A percentile compares a stretch with the other conserved stretches of the same genome.
These are phyloP conservation scores for Saccharum hybrid DNA, from an alignment of 202 grass and related monocot species.

Conservation along the genomic window DNA sequence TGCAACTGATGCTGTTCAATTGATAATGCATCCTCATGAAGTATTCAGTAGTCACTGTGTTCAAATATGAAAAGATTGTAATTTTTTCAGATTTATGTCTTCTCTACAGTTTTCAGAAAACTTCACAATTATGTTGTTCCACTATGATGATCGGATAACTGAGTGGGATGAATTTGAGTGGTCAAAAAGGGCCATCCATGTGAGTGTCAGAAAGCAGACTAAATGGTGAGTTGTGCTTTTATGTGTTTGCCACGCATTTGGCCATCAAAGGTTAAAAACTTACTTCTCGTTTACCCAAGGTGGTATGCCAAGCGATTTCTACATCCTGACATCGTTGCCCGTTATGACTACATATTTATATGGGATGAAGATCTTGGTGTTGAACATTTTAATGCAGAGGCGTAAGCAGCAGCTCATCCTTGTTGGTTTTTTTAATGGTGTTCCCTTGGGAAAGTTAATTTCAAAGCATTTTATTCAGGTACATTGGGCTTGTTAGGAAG, in stretches of 20 bases:
- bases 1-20: constrained; percentile 13
- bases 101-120: constrained; percentile 86
- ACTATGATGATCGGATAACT: constrained; percentile 83
- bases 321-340: constrained; percentile 83
- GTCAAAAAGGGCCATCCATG: constrained; percentile 86
- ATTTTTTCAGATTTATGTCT: constrained; percentile 30
- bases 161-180: constrained; percentile 98
- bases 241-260: background rate
- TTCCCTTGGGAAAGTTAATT: constrained; percentile 30
- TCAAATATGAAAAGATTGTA: background rate
- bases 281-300: constrained; percentile 55
- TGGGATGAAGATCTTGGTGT: constrained; percentile 98
- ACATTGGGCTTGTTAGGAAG: constrained; percentile 84
- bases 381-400: constrained; percentile 94
- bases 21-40: constrained; percentile 22
- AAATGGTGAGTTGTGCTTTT: constrained; percentile 70
- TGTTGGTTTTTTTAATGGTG: constrained; percentile 20
- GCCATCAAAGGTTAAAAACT: background rate
- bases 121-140: constrained; percentile 93
- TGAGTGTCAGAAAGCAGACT: constrained; percentile 80
- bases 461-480: constrained; percentile 49
- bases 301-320: constrained; percentile 98
- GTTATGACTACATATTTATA: constrained; percentile 95
- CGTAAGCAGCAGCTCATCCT: constrained; percentile 52
- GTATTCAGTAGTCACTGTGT: background rate